Evolutionary conservation across 805 yeast genomes (phyloP), one percentile per base, ranked within the genome.

Genomic region (Hermanozyma aechmeae): DNA sequence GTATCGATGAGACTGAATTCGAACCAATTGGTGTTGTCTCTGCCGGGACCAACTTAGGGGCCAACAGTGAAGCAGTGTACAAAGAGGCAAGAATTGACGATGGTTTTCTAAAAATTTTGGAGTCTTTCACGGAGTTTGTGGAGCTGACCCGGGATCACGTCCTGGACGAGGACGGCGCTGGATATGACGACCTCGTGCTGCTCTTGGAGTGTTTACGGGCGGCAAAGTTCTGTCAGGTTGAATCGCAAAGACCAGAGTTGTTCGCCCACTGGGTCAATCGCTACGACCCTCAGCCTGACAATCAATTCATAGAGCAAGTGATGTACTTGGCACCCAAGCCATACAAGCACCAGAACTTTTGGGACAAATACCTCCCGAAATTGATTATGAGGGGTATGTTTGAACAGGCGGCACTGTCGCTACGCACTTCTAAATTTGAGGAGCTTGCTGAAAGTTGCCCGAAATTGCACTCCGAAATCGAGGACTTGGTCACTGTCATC

Each of bases 241-340:
- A 52, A 9, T 56, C 62, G 32, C 56, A 49, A 28, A 58, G 60
- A 38, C 65, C 76, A 17, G 58, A 59, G 27, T 45, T 62, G 23
- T 50, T 76, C 20, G 51, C 66, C 11, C 65, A 61, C 27, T 81
- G 92, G 92, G 60, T 78, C 15, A 81, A 81, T 45, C 63, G 73
- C 32, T 75, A 78, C 17, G 83, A 79, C 46, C 75, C 78, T 4
- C 71, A 72, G 39, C 87, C 87, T 1, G 73, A 67, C 33, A 59
- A 60, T 13, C 71, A 65, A 16, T 50, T 69, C 18, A 58, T 70
- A 4, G 68, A 72, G 29, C 59, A 51, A 25, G 68, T 68, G 7
- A 57, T 62, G 64, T 51, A 66, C 42, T 45, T 47, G 18, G 54
- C 51, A 13, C 68, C 62, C 2, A 55, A 48, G 26, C 76, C 75